Evolutionary conservation across 495 filamentous ascomycete genomes (phyloP).

Genomic region (Hypomontagnella monticulosa): DNA sequence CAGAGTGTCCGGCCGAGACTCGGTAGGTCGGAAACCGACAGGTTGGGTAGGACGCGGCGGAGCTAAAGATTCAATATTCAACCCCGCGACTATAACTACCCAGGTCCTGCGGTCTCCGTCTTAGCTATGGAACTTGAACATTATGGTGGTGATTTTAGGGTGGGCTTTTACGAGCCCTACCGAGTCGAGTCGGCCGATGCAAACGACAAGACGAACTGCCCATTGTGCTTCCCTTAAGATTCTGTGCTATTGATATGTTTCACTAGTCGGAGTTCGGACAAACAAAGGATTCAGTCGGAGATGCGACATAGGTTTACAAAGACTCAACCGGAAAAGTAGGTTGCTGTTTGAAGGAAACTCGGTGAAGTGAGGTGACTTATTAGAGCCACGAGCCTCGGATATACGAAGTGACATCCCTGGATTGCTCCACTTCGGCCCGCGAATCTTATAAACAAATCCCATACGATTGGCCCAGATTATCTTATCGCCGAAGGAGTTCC

Average conservation of each 20-base stretch:
- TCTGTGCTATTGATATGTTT: background rate
- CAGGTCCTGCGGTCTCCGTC: background rate
- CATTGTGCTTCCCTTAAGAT: background rate
- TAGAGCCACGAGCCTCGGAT: constrained; percentile 18
- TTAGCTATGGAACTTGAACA: constrained; percentile 1
- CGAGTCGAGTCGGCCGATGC: constrained; percentile 35
- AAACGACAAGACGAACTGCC: constrained; percentile 15
- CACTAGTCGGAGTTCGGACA: constrained; percentile 36
- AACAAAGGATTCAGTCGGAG: constrained; percentile 24
- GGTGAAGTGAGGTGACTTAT: constrained; percentile 16
- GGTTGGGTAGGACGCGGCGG: constrained; percentile 20
- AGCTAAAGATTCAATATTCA: constrained; percentile 10
- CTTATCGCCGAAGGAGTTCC: constrained; percentile 36
- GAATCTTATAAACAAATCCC: constrained; percentile 23
- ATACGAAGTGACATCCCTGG: constrained; percentile 24
- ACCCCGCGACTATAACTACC: background rate
- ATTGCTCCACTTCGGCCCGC: background rate
- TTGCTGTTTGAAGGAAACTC: constrained; percentile 2
- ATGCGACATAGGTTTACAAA: constrained; percentile 19
- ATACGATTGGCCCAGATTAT: constrained; percentile 21
- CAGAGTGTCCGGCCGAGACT: constrained; percentile 34
- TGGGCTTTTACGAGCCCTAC: constrained; percentile 25
- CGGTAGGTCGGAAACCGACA: constrained; percentile 43
- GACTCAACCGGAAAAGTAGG: background rate
- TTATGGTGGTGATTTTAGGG: background rate